Base-by-base conservation (phyloP, 139 green algal species). In the Chlorella sp. region DNA sequence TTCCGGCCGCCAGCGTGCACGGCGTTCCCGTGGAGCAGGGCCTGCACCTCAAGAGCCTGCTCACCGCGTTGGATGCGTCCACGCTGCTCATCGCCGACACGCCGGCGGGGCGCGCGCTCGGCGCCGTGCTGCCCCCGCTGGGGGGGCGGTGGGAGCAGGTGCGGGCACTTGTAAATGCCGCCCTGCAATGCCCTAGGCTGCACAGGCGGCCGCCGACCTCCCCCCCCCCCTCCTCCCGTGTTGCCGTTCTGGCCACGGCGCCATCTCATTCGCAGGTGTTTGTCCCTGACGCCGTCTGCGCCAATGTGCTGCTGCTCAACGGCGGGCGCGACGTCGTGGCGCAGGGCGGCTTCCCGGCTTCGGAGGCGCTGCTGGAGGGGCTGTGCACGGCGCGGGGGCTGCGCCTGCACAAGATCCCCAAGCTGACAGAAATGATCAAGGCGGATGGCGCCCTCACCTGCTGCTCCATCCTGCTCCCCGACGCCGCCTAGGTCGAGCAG, bases 31-130 rank as follows among this genome's bases (percentile, higher is more conserved):
- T 56, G 5, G 36, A 41, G 14, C 27, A 40, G 15, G 64, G 64
- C 64, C 64, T 71, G 2, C 64, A 71, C 29, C 42, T 71, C 12
- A 71, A 71, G 42, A 56, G 42, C 0, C 36, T 48, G 1, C 15
- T 71, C 14, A 71, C 64, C 41, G 64, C 64, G 0, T 29, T 71
- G 17, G 64, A 71, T 17, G 42, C 19, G n/a, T 7, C n/a, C 41
- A 71, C 64, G 25, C 64, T 71, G 41, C 64, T 71, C 15, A 19
- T 71, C 14, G 64, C 64, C 41, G 64, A 71, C n/a, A 71, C 42
- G 23, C n/a, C 42, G 5, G 64, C 64, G 14, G 64, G 64, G 42
- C 64, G 41, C 9, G 8, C 6, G 27, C 64, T 71, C 11, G 55
- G 64, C n/a, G 42, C 42, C 3, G 29, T 2, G 15, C 64, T 71